Conservation (phyloP, 225 moss, liverwort and hornwort genomes). For the Sphagnum tenellum region DNA sequence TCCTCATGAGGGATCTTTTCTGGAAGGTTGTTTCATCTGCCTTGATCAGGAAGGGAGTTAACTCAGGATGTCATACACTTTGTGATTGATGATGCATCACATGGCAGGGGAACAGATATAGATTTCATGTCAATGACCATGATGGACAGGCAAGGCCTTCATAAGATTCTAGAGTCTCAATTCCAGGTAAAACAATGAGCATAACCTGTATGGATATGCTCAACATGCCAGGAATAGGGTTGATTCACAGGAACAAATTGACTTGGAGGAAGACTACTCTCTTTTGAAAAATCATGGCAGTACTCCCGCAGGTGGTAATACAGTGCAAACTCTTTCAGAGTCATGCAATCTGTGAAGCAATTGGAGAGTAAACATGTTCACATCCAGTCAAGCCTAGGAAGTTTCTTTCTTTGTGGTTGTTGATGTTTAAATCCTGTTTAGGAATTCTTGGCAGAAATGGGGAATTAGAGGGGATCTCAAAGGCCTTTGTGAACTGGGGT, state of each 20-base stretch:
- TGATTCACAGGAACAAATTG: conserved; percentile 9
- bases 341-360: conserved; percentile 28
- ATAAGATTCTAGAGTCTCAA: conserved; percentile 22
- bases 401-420: no score
- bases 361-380: conserved; percentile 12
- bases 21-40: conserved; percentile 12
- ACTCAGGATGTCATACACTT: conserved; percentile 32
- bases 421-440: conserved; percentile 8
- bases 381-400: no score
- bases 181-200: conserved; percentile 19
- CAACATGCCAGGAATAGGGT: conserved; percentile 31
- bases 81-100: conserved; percentile 7
- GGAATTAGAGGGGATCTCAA: conserved; percentile 36
- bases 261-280: conserved; percentile 6
- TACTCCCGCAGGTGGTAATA: conserved; percentile 10
- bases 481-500: conserved; percentile 31
- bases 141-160: conserved; percentile 26
- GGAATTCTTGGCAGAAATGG: conserved; percentile 41
- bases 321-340: conserved; percentile 10
- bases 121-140: background rate
- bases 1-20: conserved; percentile 14
- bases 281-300: conserved; percentile 5
- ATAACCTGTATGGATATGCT: conserved; percentile 26
- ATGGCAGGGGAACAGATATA: conserved; percentile 6
- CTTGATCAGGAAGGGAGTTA: conserved; percentile 12